Evolutionary conservation across 352 stramenopile species (phyloP).

Genomic region (Aphanomyces euteiches): DNA sequence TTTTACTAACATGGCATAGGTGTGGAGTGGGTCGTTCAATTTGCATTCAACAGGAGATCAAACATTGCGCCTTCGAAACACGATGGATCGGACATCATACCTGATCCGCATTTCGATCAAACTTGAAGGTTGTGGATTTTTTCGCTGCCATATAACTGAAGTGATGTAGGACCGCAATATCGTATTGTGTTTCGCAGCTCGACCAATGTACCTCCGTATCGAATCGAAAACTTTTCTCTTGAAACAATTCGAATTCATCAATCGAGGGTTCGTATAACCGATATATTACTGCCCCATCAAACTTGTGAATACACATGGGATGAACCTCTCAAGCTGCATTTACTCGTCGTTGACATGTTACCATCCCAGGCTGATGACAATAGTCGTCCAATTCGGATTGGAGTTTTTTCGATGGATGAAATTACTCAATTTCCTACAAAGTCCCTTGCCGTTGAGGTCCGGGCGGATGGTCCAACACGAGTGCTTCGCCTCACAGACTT

Average conservation of each 20-base stretch:
- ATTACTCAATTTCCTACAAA: constrained; percentile 60
- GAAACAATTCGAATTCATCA: constrained; percentile 85
- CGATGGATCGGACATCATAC: constrained; percentile 73
- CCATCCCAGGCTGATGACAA: constrained; percentile 83
- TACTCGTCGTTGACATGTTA: constrained; percentile 85
- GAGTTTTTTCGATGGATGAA: constrained; percentile 76
- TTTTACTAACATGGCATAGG: neutral
- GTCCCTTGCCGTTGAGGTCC: constrained; percentile 76
- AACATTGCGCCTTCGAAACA: constrained; percentile 76
- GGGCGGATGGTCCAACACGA: constrained; percentile 80
- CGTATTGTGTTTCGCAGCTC: constrained; percentile 28
- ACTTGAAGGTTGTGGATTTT: constrained; percentile 73
- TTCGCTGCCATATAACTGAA: constrained; percentile 1
- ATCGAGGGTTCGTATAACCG: constrained; percentile 70
- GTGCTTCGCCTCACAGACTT: constrained; percentile 83
- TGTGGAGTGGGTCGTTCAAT: constrained; percentile 77
- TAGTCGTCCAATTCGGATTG: constrained; percentile 77
- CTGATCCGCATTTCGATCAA: constrained; percentile 76
- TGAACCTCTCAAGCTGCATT: constrained; percentile 70
- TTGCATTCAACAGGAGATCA: constrained; percentile 75
- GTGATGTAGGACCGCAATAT: constrained; percentile 28
- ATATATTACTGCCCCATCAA: constrained; percentile 83
- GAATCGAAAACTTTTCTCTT: constrained; percentile 85
- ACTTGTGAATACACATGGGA: constrained; percentile 86
- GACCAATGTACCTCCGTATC: constrained; percentile 73